Evolutionary conservation across 306 rosid genomes (phyloP), one percentile per base, ranked within the genome.

Genomic region (Rubus idaeus): DNA sequence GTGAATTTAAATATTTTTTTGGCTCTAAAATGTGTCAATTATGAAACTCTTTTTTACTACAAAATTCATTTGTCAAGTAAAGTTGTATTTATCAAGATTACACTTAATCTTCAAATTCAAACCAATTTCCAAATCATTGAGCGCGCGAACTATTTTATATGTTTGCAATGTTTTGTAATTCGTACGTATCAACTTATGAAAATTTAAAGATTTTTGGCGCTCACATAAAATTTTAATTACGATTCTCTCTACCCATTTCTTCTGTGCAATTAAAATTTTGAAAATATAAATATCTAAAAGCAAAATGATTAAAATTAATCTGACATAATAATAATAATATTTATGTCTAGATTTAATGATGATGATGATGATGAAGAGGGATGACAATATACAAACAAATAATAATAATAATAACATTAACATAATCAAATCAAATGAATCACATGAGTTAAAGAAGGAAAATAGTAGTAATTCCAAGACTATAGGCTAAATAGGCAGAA

Each of bases 101-200:
- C 10, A n/a, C 12, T 20, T 56, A 20, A 9, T 0, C 1, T 5
- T 5, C 0, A 61, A 10, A 11, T 6, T 16, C 47, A 64, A 37
- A 16, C 23, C 2, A 63, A 37, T 64, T 37, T 39, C 2, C 1
- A 64, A 8, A 2, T 37, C 0, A 30, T 8, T 0, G 4, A 5
- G 9, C 4, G n/a, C 0, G 3, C 3, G 0, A 2, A 8, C 12
- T 0, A 20, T 5, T 5, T 5, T 5, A 10, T 10, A 9, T 16
- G 10, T 4, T 9, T 4, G 6, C 6, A 8, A 9, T 58, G 5
- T 20, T 4, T 53, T 23, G 17, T 10, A 58, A 58, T 20, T 10
- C 6, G 37, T 7, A 3, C 6, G 26, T 0, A 3, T 23, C 6
- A 60, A 0, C 5, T 1, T 5, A 2, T 60, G 8, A 26, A 10